phyloP scores from a whole-genome alignment of 805 yeast genomes.

The Debaryomyces castellii region DNA sequence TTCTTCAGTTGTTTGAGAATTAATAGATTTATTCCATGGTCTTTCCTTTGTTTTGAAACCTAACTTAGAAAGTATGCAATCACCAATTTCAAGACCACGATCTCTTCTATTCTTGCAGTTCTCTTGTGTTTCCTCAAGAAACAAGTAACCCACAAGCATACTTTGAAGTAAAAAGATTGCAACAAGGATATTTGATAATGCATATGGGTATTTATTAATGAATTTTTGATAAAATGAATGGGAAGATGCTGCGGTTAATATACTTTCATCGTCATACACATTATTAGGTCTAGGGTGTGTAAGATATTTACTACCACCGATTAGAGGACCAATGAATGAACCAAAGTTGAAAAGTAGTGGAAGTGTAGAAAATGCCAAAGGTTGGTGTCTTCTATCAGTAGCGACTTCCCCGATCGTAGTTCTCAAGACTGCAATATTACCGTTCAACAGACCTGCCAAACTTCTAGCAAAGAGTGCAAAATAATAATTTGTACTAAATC shows the following conservation, averaged over 20 bases:
- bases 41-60: slow-evolving; percentile 27
- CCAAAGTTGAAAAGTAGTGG: slow-evolving; percentile 66
- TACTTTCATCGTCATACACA: neutral
- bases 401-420: slow-evolving; percentile 64
- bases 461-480: slow-evolving; percentile 55
- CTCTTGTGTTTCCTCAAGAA: slow-evolving; percentile 38
- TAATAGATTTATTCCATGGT: slow-evolving; percentile 22
- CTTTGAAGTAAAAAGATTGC: slow-evolving; percentile 24
- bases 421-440: slow-evolving; percentile 64
- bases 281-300: slow-evolving; percentile 38
- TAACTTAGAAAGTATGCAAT: slow-evolving; percentile 20
- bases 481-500: slow-evolving; percentile 51
- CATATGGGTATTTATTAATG: slow-evolving; percentile 33
- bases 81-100: slow-evolving; percentile 38
- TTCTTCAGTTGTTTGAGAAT: slow-evolving; percentile 4
- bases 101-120: slow-evolving; percentile 22
- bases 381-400: slow-evolving; percentile 55
- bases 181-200: slow-evolving; percentile 37
- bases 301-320: slow-evolving; percentile 51
- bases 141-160: slow-evolving; percentile 29
- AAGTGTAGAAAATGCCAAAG: slow-evolving; percentile 59
- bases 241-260: neutral
- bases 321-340: slow-evolving; percentile 57
- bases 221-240: slow-evolving; percentile 24
- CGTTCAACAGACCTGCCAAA: slow-evolving; percentile 57